A percentile compares a stretch with the other conserved stretches of the same genome.
phyloP scores from a whole-genome alignment of 148 eudicot genomes.

The Rhododendron mucronatum region DNA sequence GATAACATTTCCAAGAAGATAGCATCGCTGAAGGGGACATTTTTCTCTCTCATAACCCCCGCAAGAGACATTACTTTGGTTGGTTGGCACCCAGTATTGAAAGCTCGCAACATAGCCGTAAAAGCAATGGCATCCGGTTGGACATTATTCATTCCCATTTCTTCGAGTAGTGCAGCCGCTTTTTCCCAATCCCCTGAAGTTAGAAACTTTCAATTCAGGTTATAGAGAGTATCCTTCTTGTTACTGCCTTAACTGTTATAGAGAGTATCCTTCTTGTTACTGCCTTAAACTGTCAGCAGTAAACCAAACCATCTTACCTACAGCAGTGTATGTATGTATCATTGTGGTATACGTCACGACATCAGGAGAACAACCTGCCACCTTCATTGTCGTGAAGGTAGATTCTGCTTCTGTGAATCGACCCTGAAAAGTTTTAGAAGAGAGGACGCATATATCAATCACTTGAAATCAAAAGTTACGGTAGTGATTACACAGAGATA shows the following conservation, averaged over 20 bases:
- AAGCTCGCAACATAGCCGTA: slow-evolving; percentile 82
- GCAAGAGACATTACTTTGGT: slow-evolving; percentile 60
- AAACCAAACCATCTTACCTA: slow-evolving; percentile 40
- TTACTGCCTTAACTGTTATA: background rate
- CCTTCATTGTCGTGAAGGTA: slow-evolving; percentile 60
- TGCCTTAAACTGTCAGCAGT: background rate
- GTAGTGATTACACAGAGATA: slow-evolving; percentile 5
- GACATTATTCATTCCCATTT: slow-evolving; percentile 67
- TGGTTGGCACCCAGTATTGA: slow-evolving; percentile 74
- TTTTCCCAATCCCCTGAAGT: slow-evolving; percentile 70
- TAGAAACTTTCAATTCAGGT: background rate
- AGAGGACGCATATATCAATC: slow-evolving; percentile 10
- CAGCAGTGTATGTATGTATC: slow-evolving; percentile 66
- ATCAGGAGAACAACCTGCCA: slow-evolving; percentile 63
- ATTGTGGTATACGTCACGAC: slow-evolving; percentile 74
- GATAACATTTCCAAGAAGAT: slow-evolving; percentile 75
- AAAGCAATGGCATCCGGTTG: slow-evolving; percentile 78
- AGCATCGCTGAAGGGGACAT: slow-evolving; percentile 57
- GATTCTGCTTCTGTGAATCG: slow-evolving; percentile 67
- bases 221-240: background rate
- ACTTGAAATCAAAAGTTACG: background rate
- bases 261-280: background rate
- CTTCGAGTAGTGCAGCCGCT: slow-evolving; percentile 59
- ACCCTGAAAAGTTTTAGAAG: slow-evolving; percentile 41
- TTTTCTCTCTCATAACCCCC: slow-evolving; percentile 56